These are phyloP conservation scores for Blastocystis sp. DNA, from an alignment of 352 stramenopile genomes.

Conservation along the genomic window DNA sequence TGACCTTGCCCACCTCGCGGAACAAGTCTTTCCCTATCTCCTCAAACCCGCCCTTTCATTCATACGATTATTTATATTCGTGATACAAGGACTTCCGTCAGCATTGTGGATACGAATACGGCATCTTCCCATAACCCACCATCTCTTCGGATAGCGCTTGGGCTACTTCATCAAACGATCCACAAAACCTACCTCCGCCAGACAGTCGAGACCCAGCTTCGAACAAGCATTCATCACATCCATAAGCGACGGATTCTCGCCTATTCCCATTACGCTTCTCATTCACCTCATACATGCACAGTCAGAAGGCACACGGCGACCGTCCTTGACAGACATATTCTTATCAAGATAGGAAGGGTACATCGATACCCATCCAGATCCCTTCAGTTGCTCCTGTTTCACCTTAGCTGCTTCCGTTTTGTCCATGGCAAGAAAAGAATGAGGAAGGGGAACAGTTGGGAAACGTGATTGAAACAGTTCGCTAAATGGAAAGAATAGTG, in stretches of 20 bases:
- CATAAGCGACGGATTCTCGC: not conserved
- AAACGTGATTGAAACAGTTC: too few relatives aligned
- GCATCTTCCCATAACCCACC: conserved; percentile 45
- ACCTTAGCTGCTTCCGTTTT: not conserved
- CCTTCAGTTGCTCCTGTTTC: conserved; percentile 37
- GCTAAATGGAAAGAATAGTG: too few relatives aligned
- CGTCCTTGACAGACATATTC: conserved; percentile 39
- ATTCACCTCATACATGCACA: not conserved
- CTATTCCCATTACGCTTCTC: not conserved
- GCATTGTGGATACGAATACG: conserved; percentile 53
- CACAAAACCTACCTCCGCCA: not conserved
- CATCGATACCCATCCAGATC: conserved; percentile 44
- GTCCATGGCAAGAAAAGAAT: not conserved
- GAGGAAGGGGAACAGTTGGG: too few relatives aligned
- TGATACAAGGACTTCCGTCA: conserved; percentile 34
- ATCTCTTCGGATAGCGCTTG: conserved; percentile 46
- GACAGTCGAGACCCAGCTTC: conserved; percentile 31
- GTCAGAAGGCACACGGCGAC: not conserved
- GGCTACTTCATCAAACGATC: not conserved
- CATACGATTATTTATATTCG: conserved; percentile 28
- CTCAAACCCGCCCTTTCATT: not conserved
- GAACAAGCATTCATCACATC: conserved; percentile 9
- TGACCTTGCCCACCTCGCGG: conserved; percentile 23
- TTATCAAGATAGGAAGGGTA: conserved; percentile 49
- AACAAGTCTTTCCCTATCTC: conserved; percentile 35